Base-by-base conservation (phyloP, 2,329 filamentous ascomycete genomes). In the Blumeria graminis region DNA sequence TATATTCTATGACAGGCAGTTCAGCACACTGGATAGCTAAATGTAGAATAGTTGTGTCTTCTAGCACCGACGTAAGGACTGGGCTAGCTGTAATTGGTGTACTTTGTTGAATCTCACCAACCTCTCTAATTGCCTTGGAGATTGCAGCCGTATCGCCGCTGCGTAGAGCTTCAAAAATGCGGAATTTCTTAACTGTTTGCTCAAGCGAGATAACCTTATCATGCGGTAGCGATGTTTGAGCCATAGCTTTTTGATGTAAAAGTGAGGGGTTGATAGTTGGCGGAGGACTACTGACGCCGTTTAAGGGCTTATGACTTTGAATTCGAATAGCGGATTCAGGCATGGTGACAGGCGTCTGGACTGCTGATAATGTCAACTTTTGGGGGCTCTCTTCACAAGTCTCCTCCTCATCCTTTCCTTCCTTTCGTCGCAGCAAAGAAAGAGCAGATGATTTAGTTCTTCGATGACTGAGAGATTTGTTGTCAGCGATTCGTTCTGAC, bases 21-120 rank as follows among this genome's bases (percentile, higher is more conserved):
- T 96, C 92, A 54, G 92, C 90, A 69, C 90, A 96, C 69, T 98
- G 92, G 48, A 96, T 87, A 32, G 92, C 89, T 43, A 98, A 74
- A 68, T 98, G 90, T 39, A 98, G 74, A 45, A 96, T 83, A 1
- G 86, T 92, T 0, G 89, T 95, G 56, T 93, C 89, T 58, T 89
- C 84, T 33, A 88, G 67, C 61, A 68, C 63, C 58, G 69, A 64
- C n/a, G 59, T 61, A 9, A 36, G 18, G 13, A 8, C 45, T 32
- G 45, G 10, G 16, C 63, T 58, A 3, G 58, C 58, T 16, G 56
- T 60, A 16, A 45, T 60, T 22, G 57, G 48, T 71, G 54, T 74
- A 68, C 52, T 71, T 71, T 58, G 69, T 69, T 43, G 57, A 32
- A 54, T 60, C 10, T 58, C 56, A 57, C 64, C 62, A 6, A 76